A percentile compares a stretch with the other conserved stretches of the same genome.
Conservation (phyloP, 169 alveolate species). For the Plasmodium gonderi region DNA sequence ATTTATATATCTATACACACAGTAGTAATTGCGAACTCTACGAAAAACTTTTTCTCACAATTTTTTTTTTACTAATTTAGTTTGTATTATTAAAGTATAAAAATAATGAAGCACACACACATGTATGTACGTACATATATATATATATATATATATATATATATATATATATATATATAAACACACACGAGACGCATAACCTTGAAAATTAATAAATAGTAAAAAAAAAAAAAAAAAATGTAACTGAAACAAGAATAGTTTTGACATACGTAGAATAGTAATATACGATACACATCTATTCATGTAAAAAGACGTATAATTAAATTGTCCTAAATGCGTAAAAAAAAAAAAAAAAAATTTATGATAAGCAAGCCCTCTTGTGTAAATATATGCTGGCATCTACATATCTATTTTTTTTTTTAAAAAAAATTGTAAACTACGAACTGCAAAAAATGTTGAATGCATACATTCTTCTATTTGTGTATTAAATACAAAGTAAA, state of each 20-base stretch:
- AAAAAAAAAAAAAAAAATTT: constrained; percentile 1
- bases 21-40: no score
- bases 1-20: no score
- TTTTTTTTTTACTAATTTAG: background rate
- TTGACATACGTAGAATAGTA: constrained; percentile 25
- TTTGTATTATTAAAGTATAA: background rate
- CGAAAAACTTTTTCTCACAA: no score
- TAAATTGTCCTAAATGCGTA: constrained; percentile 1
- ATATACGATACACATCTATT: background rate
- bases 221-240: constrained; percentile 7
- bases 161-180: background rate
- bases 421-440: constrained; percentile 2
- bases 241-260: background rate
- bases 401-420: background rate
- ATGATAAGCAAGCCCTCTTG: background rate
- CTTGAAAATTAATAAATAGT: constrained; percentile 1
- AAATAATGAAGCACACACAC: background rate
- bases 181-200: background rate
- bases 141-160: background rate
- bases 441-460: background rate
- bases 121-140: background rate
- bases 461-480: background rate
- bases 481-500: background rate
- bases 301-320: background rate
- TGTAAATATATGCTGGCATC: constrained; percentile 3